Evolutionary conservation across 441 rosid genomes (phyloP), one percentile per base, ranked within the genome.

Genomic region (Raphanus hybrid): DNA sequence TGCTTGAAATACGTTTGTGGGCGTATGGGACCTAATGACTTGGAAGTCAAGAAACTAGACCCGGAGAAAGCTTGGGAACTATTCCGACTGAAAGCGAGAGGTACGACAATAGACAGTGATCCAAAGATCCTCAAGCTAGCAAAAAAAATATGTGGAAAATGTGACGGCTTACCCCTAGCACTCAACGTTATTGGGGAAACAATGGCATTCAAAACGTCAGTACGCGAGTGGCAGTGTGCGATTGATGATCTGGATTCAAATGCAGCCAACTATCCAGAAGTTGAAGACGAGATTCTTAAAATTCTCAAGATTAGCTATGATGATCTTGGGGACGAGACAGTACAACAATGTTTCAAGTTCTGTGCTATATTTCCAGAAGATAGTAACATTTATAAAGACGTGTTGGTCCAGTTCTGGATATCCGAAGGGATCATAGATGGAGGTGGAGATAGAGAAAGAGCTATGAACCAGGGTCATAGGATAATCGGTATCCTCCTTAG

Each of bases 121-220:
- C 23, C 23, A 20, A 20, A 20, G 23, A 20, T 20, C 23, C 23
- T 20, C 23, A 1, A 20, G 23, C 20, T 52, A 52, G 57, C 57
- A 52, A 52, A 0, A 52, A 0, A 6, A 14, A 0, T 6, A 1
- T 52, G 57, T 52, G 57, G 0, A 0, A 52, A 52, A 52, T 52
- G 57, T 52, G 0, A 52, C 2, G 57, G 57, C 57, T 52, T 52
- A 52, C 20, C 57, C 8, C 57, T 52, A 0, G 57, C 57, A 52
- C 57, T 52, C 20, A 52, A 6, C 9, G 57, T 52, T 52, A 52
- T 52, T 52, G 57, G 57, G 57, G 57, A 52, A 52, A 52, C 57
- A 15, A 52, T 52, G 57, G 20, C 57, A 14, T 15, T 8, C 57
- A 52, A 52, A 52, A 52, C 20, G 20, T 6, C 57, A 2, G 20